Conservation (phyloP, 75 land plant genomes). For the Picea sitchensis region DNA sequence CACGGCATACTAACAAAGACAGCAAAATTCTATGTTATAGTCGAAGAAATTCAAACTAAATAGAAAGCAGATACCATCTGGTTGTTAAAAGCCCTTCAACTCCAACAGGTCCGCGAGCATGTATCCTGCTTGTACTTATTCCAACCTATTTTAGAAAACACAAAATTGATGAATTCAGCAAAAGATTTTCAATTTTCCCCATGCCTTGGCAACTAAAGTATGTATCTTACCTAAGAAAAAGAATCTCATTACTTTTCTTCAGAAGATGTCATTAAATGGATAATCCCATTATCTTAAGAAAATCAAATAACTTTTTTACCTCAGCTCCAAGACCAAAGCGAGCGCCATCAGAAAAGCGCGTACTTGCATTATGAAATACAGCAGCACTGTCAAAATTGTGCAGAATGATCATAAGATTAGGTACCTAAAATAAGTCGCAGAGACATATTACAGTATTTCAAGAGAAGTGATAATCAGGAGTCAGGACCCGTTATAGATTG, state of each 20-base stretch:
- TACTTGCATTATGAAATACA: slow-evolving; percentile 95
- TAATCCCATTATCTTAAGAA: not conserved
- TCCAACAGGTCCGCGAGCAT: slow-evolving; percentile 99
- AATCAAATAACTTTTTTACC: slow-evolving; percentile 33
- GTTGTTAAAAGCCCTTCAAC: slow-evolving; percentile 96
- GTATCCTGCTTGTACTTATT: slow-evolving; percentile 93
- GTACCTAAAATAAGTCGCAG: not conserved
- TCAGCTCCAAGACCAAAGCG: slow-evolving; percentile 99
- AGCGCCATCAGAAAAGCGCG: slow-evolving; percentile 98
- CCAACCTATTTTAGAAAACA: slow-evolving; percentile 71
- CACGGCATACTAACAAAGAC: not conserved
- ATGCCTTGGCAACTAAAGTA: not conserved
- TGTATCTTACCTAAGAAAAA: too few species aligned
- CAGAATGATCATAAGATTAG: not conserved
- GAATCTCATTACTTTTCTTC: too few species aligned
- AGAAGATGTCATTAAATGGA: not conserved
- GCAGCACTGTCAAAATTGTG: slow-evolving; percentile 69
- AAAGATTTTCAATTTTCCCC: not conserved
- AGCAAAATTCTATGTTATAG: not conserved
- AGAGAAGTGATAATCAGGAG: not conserved
- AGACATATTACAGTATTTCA: not conserved
- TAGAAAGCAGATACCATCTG: slow-evolving; percentile 60
- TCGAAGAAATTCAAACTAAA: not conserved
- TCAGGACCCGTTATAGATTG: not conserved
- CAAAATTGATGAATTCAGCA: slow-evolving; percentile 1